These are phyloP conservation scores for Lycium barbarum DNA, from an alignment of 257 asterid genomes.

Conservation along the genomic window DNA sequence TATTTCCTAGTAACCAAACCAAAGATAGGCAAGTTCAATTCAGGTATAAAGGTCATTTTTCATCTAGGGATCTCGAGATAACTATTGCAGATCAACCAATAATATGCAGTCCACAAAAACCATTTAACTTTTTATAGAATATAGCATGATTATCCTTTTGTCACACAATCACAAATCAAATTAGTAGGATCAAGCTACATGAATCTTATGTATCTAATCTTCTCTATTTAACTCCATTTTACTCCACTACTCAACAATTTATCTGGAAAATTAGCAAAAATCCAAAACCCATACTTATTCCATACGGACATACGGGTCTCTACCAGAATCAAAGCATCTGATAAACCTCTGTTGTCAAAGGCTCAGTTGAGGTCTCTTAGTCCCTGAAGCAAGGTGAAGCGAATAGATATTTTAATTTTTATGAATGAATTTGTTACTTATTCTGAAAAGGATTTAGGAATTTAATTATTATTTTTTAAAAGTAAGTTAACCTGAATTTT, in stretches of 20 bases:
- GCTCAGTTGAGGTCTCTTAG: no score
- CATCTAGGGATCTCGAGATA: neutral
- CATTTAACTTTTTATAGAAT: neutral
- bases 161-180: neutral
- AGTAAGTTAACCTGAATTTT: no score
- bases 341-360: no score
- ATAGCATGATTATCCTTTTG: neutral
- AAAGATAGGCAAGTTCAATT: constrained; percentile 21
- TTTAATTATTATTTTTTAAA: no score
- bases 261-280: constrained; percentile 4
- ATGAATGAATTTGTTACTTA: no score
- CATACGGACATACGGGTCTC: neutral
- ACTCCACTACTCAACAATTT: neutral
- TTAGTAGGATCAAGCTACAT: constrained; percentile 8
- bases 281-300: constrained; percentile 12
- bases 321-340: constrained; percentile 6
- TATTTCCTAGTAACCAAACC: constrained; percentile 43
- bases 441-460: no score
- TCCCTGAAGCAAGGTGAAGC: no score
- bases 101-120: neutral
- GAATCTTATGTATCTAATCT: constrained; percentile 12
- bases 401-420: no score
- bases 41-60: neutral
- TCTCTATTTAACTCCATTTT: neutral
- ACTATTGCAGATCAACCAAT: constrained; percentile 15